Base-by-base conservation (phyloP, 108 stramenopile genomes). In the Schizochytrium sp. region DNA sequence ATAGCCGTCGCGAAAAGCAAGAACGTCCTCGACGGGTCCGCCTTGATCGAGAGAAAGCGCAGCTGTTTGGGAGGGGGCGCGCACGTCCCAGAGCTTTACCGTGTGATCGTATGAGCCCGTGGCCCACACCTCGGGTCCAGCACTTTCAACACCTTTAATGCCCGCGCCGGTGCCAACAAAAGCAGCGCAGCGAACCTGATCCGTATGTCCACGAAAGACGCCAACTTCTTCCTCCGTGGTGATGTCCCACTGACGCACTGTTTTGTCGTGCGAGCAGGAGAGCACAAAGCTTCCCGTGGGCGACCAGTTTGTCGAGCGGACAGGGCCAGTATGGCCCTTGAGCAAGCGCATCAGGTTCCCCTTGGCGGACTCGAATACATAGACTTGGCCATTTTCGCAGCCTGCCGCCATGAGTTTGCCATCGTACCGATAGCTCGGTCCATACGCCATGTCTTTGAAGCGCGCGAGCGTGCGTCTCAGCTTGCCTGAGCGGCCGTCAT, bases 91-190 rank as follows among this genome's bases (percentile, higher is more conserved):
- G 18, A 92, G 57, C 18, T 41, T 44, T 5, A 90, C 90, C 6
- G 87, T 87, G 87, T 92, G 91, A 60, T 92, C 91, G 72, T 89
- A 92, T 23, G 60, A 55, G 6, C 91, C 88, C 5, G 88, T 90
- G 45, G 58, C 91, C 57, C 87, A 92, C 4, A 90, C 58, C 47
- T 87, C 58, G 55, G 19, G 19, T 0, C 87, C 48, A 41, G 63
- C 14, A 4, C 63, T 18, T 12, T 28, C 41, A 12, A 69, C 63
- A 3, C 63, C 63, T 10, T 8, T 41, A 1, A 69, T 18, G 8
- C 63, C 63, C 12, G 41, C 63, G 63, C 63, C 63, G 16, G 76
- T 72, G 60, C 18, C 44, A 29, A 60, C 5, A 0, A 5, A 25
- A 10, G 28, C 18, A n/a, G 76, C 21, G 19, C 34, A 16, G 44